Conservation (phyloP, 192 early-diverging fungal genomes). For the Coemansia sp. region DNA sequence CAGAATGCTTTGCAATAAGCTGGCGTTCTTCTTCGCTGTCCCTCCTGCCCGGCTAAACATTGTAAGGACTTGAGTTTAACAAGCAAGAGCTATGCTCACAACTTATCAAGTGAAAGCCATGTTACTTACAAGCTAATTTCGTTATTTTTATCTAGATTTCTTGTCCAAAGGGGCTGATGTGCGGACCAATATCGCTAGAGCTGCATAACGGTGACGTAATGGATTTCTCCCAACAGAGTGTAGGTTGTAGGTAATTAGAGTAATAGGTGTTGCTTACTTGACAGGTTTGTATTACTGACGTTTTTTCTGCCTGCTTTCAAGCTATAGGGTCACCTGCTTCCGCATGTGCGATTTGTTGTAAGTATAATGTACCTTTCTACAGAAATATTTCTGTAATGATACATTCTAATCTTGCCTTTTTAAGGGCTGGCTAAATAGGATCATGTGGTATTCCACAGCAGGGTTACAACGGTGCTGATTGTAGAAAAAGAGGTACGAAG, state of each 20-base stretch:
- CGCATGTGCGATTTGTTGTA: slow-evolving; percentile 36
- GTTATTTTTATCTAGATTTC: slow-evolving; percentile 21
- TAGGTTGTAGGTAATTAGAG: slow-evolving; percentile 4
- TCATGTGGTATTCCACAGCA: not conserved
- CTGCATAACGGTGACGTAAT: slow-evolving; percentile 21
- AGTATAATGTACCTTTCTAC: not conserved
- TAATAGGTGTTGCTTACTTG: not conserved
- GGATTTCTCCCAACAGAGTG: slow-evolving; percentile 20
- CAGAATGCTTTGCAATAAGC: slow-evolving; percentile 25
- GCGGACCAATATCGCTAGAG: slow-evolving; percentile 30
- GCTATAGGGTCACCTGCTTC: slow-evolving; percentile 29
- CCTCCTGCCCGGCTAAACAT: slow-evolving; percentile 34
- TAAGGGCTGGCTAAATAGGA: slow-evolving; percentile 12
- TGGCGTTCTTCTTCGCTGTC: slow-evolving; percentile 28
- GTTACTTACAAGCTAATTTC: not conserved
- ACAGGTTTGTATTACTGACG: not conserved
- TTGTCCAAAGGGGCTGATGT: slow-evolving; percentile 41
- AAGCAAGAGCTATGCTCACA: too few species aligned
- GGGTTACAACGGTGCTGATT: slow-evolving; percentile 14
- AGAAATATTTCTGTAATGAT: not conserved
- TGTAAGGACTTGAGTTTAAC: too few species aligned
- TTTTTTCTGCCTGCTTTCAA: not conserved
- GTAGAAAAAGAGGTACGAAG: slow-evolving; percentile 51
- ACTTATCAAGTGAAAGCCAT: not conserved
- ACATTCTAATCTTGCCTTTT: not conserved